Evolutionary conservation across 352 stramenopile genomes (phyloP), one percentile per base, ranked within the genome.

Genomic region (Phytopythium chamaehyphon): DNA sequence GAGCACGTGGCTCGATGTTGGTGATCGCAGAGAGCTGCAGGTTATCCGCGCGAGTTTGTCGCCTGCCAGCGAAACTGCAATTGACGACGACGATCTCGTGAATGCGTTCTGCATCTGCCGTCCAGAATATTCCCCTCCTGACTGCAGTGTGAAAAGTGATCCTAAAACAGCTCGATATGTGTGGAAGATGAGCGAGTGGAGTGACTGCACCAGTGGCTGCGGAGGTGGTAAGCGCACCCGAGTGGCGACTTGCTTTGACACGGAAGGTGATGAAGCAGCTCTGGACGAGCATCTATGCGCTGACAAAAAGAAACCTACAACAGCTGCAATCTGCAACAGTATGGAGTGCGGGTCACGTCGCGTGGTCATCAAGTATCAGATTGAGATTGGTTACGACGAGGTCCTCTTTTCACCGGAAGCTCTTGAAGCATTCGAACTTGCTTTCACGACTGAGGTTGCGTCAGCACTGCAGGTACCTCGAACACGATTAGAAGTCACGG

Each of bases 301-400:
- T 0, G 59, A 54, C 0, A 14, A 40, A 1, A 69, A 66, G 31
- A 84, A 83, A 40, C 78, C 78, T 4, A 74, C 74, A 26, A 57
- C 79, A 19, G 71, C 76, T 16, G 73, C 69, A 10, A 87, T 89
- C 22, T 89, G 78, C 69, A 89, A 89, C 39, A 70, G 78, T 33
- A 86, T 90, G 62, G 76, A 88, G 43, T 90, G 79, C 46, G 79
- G 79, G 12, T 85, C 74, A 15, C 88, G 85, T 54, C 66, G 84
- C 15, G 73, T 88, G 21, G 66, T 71, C 10, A 68, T 88, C 47
- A 71, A 65, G 47, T 90, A 88, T 61, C 54, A 86, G 52, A 69
- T 90, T 8, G 76, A 90, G 59, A 86, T 86, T 65, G 76, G 75
- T 50, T 90, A 76, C 60, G 76, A 90, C 51, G 79, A 90, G 44